Evolutionary conservation across 2,329 filamentous ascomycete species (phyloP), one percentile per base, ranked within the genome.

Genomic region (Knoxdaviesia capensis): DNA sequence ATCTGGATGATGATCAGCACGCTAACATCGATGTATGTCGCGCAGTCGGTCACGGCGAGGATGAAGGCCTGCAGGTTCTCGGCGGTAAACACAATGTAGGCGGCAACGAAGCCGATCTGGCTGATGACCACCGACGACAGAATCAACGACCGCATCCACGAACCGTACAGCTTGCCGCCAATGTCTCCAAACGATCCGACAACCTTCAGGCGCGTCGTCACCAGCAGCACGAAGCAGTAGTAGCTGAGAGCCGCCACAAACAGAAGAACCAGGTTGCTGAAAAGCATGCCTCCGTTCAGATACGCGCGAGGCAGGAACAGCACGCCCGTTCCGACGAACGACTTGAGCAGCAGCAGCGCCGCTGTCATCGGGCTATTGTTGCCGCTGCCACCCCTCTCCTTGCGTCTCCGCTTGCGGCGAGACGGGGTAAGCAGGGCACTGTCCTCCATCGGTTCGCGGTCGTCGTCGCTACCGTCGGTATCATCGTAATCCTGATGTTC

Each of bases 181-280:
- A 98, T 93, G 54, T 96, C 90, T 58, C 90, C 90, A 61, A 96
- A 98, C 1, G 90, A 96, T n/a, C 83, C 86, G 40, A 87, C 80
- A 31, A 96, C 74, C 54, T 75, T 80, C 40, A 94, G 65, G 33
- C 90, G 80, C 2, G 86, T 90, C 45, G 79, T 79, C 47, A 94
- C 86, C 32, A 98, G 71, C 9, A 98, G 69, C 36, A 98, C 86
- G 60, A 98, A 98, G 63, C 87, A 94, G 64, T 94, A 94, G 61
- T 94, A 98, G 56, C 87, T 94, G 45, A 98, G 66, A 2, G 72
- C 65, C 6, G 90, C 87, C 10, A 98, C 84, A 35, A 69, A 71
- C 28, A 98, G 65, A n/a, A 98, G 71, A 10, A 98, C 81, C 41
- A 92, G 49, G 54, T 92, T 94, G 52, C 86, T 94, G 60, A 98